phyloP scores from a whole-genome alignment of 345 rosid genomes.

The Boechera retrofracta region DNA sequence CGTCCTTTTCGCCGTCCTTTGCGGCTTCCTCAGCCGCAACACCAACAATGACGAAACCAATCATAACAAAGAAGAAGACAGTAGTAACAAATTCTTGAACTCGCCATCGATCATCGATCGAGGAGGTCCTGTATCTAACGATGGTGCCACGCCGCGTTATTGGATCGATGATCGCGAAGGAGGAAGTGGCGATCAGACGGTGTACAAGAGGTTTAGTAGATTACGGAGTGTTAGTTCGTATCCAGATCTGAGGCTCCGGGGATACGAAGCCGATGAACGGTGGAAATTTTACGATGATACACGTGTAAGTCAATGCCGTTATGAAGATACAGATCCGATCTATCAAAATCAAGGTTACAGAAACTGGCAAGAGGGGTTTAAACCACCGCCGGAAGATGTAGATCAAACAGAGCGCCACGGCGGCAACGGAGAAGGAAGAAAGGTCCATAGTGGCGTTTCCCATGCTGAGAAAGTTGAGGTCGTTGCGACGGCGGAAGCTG shows the following conservation, averaged over 20 bases:
- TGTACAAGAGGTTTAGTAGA: constrained; percentile 45
- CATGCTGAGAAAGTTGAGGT: constrained; percentile 31
- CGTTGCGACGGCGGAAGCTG: constrained; percentile 26
- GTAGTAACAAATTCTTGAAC: constrained; percentile 30
- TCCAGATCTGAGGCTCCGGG: constrained; percentile 76
- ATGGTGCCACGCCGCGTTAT: constrained; percentile 47
- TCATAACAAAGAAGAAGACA: constrained; percentile 19
- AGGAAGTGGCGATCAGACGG: constrained; percentile 47
- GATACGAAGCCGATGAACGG: constrained; percentile 47
- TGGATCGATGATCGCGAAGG: constrained; percentile 49
- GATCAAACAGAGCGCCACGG: not conserved
- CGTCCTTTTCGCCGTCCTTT: constrained; percentile 77
- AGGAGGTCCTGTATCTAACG: constrained; percentile 40
- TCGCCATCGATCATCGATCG: constrained; percentile 42
- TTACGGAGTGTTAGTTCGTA: constrained; percentile 73
- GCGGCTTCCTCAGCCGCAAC: constrained; percentile 70
- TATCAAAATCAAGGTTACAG: constrained; percentile 29
- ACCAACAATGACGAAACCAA: constrained; percentile 37
- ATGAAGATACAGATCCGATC: constrained; percentile 43
- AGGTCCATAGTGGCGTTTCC: not conserved
- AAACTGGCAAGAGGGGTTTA: constrained; percentile 32
- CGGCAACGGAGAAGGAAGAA: constrained; percentile 23
- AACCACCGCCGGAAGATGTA: constrained; percentile 24
- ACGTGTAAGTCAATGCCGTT: constrained; percentile 48
- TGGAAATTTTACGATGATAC: constrained; percentile 85